Evolutionary conservation across 805 yeast genomes (phyloP).

Genomic region (Yarrowia sp.): DNA sequence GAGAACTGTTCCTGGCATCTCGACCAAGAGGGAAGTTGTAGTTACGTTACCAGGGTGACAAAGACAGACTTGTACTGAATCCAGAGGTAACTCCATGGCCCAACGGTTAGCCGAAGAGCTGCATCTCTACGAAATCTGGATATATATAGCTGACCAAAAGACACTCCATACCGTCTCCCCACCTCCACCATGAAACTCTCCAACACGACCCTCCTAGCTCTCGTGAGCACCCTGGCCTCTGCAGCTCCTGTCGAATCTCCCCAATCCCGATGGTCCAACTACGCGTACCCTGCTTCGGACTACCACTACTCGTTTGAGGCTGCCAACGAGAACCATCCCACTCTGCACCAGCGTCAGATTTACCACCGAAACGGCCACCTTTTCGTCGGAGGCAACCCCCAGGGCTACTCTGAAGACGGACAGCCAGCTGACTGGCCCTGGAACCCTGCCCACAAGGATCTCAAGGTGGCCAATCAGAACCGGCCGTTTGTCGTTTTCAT

Average conservation of each 20-base stretch:
- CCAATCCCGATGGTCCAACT: background rate
- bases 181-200: background rate
- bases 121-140: no score
- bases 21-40: no score
- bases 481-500: background rate
- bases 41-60: no score
- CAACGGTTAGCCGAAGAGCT: no score
- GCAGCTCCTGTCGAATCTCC: background rate
- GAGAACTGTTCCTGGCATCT: no score
- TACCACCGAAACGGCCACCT: slow-evolving; percentile 20
- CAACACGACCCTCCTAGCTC: background rate
- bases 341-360: background rate
- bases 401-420: slow-evolving; percentile 15
- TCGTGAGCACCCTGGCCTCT: background rate
- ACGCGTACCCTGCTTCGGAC: background rate
- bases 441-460: slow-evolving; percentile 13
- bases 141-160: no score
- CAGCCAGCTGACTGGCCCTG: slow-evolving; percentile 19
- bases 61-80: no score
- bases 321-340: slow-evolving; percentile 19
- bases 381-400: slow-evolving; percentile 11
- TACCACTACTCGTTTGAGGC: slow-evolving; percentile 2
- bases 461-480: slow-evolving; percentile 11
- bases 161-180: no score
- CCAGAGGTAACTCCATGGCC: no score